These are phyloP conservation scores for Multifurca ochricompacta DNA, from an alignment of 768 basidiomycete species.

Conservation along the genomic window DNA sequence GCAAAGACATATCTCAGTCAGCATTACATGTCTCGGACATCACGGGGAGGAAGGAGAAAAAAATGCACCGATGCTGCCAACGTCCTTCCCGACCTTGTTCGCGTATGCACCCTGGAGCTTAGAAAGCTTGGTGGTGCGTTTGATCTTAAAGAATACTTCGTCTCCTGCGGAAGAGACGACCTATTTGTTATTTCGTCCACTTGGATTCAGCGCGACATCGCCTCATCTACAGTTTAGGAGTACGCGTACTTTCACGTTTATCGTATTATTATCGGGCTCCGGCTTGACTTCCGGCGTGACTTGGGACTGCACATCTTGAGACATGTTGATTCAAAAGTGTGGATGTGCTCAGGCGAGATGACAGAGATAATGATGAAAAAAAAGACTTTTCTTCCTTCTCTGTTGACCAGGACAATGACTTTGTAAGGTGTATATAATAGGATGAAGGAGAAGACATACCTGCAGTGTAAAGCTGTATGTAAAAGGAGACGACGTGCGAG, in stretches of 20 bases:
- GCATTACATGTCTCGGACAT: not conserved
- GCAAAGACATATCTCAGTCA: not conserved
- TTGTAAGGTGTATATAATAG: not conserved
- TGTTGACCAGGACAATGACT: too few species aligned
- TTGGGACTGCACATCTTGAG: not conserved
- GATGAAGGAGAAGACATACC: not conserved
- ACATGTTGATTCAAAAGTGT: constrained; percentile 5
- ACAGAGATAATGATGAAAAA: not conserved
- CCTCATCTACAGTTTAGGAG: not conserved
- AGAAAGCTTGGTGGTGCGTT: constrained; percentile 83
- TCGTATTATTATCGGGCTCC: constrained; percentile 59
- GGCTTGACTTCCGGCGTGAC: constrained; percentile 25
- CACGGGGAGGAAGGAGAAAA: not conserved
- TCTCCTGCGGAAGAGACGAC: constrained; percentile 71
- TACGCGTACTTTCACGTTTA: constrained; percentile 66
- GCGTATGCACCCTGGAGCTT: constrained; percentile 93
- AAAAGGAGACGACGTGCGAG: constrained; percentile 3
- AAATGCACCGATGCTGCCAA: constrained; percentile 71
- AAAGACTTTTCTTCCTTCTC: not conserved
- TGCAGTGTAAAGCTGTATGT: not conserved
- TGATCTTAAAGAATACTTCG: constrained; percentile 97
- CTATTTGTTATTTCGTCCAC: constrained; percentile 31
- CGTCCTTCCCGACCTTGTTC: constrained; percentile 86
- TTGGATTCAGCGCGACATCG: constrained; percentile 1
- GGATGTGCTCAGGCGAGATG: not conserved